phyloP scores from a whole-genome alignment of 1,284 basidiomycete species.

The Agaricales sp. region DNA sequence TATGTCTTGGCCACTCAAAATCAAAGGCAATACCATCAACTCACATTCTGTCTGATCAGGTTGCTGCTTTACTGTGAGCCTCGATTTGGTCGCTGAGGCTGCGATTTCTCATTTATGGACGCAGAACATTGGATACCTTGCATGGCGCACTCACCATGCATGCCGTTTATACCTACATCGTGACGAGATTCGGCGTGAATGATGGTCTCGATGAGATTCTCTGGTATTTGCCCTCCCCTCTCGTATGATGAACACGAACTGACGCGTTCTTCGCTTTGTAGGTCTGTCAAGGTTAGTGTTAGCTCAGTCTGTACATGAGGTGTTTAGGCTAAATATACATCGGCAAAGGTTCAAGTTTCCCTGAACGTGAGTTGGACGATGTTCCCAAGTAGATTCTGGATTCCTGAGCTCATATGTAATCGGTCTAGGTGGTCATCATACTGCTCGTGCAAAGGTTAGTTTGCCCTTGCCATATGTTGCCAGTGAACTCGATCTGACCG shows the following conservation, averaged over 20 bases:
- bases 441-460: constrained; percentile 28
- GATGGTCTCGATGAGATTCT: constrained; percentile 15
- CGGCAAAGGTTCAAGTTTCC: constrained; percentile 24
- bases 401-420: too few species aligned
- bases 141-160: constrained; percentile 28
- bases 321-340: background rate
- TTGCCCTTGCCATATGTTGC: too few species aligned
- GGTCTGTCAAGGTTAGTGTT: background rate
- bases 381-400: background rate
- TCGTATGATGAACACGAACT: too few species aligned
- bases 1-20: too few species aligned
- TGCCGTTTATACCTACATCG: constrained; percentile 26
- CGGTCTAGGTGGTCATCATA: constrained; percentile 23
- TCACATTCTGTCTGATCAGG: constrained; percentile 14
- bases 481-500: too few species aligned
- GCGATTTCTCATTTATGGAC: constrained; percentile 1
- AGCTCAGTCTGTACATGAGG: background rate
- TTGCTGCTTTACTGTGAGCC: constrained; percentile 24
- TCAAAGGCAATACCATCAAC: background rate
- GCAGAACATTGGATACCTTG: constrained; percentile 26
- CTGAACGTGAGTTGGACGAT: constrained; percentile 16
- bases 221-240: constrained; percentile 16
- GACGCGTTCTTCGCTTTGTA: constrained; percentile 9
- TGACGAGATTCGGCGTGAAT: constrained; percentile 24
- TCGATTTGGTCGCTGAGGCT: background rate